Evolutionary conservation across 257 asterid species (phyloP).

Genomic region (Asclepias syriaca): DNA sequence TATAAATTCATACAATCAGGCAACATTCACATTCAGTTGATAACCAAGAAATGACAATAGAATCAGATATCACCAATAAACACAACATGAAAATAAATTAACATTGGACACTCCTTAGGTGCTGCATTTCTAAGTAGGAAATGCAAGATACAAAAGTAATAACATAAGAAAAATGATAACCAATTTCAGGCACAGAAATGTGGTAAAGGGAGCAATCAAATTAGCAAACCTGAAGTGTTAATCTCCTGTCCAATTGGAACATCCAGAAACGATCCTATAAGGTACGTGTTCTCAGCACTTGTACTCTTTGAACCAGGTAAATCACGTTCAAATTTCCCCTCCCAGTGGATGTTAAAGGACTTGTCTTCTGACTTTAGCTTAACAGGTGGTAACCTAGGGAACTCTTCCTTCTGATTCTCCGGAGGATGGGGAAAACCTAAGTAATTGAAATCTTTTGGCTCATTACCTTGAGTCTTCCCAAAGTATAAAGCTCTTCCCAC

Average conservation of each 20-base stretch:
- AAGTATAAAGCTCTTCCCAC: constrained; percentile 73
- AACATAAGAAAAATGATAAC: background rate
- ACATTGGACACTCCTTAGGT: background rate
- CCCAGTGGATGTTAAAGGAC: constrained; percentile 76
- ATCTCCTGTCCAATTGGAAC: constrained; percentile 94
- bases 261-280: constrained; percentile 91
- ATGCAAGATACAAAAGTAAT: constrained; percentile 1
- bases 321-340: constrained; percentile 75
- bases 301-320: constrained; percentile 48
- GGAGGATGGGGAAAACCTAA: constrained; percentile 47
- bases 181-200: background rate
- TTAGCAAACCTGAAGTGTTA: constrained; percentile 53
- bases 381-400: constrained; percentile 89
- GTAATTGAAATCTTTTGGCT: constrained; percentile 45
- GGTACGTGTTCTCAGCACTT: constrained; percentile 59
- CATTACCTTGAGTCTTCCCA: constrained; percentile 57
- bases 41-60: background rate
- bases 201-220: constrained; percentile 11
- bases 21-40: background rate
- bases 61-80: background rate
- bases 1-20: background rate
- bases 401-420: constrained; percentile 77
- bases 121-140: background rate
- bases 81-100: background rate
- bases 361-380: constrained; percentile 85